Evolutionary conservation across 257 asterid genomes (phyloP).

Genomic region (Solanum rostratum): DNA sequence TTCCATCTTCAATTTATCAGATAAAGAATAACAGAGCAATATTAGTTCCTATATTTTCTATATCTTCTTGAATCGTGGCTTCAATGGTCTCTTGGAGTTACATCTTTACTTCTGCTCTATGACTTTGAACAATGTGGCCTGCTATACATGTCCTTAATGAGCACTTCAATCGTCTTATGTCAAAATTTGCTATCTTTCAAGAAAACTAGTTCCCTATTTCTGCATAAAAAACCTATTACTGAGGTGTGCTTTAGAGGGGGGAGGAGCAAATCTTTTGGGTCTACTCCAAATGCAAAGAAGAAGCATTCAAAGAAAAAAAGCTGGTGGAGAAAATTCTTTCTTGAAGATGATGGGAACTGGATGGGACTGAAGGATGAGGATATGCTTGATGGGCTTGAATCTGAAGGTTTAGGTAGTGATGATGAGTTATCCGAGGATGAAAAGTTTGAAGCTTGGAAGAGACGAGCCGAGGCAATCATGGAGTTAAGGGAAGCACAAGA

Average conservation of each 20-base stretch:
- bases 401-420: constrained; percentile 20
- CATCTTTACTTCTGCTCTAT: not conserved
- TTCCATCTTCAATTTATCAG: not conserved
- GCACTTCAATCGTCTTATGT: constrained; percentile 66
- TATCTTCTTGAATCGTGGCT: not conserved
- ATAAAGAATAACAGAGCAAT: not conserved
- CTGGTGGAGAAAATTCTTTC: constrained; percentile 84
- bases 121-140: constrained; percentile 54
- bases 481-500: constrained; percentile 92
- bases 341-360: constrained; percentile 87
- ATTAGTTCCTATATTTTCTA: too few relatives aligned
- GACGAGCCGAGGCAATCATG: constrained; percentile 84
- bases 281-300: constrained; percentile 64
- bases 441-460: constrained; percentile 92
- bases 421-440: constrained; percentile 61
- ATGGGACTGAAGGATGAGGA: constrained; percentile 77
- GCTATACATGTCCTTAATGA: constrained; percentile 63
- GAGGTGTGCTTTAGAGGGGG: constrained; percentile 16
- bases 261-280: constrained; percentile 38
- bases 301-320: constrained; percentile 37
- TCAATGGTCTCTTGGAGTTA: not conserved
- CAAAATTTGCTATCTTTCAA: constrained; percentile 38
- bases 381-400: constrained; percentile 45
- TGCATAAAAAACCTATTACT: constrained; percentile 6
- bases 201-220: constrained; percentile 17